Base-by-base conservation (phyloP, 352 stramenopile genomes). In the Elongisporangium senticosum region DNA sequence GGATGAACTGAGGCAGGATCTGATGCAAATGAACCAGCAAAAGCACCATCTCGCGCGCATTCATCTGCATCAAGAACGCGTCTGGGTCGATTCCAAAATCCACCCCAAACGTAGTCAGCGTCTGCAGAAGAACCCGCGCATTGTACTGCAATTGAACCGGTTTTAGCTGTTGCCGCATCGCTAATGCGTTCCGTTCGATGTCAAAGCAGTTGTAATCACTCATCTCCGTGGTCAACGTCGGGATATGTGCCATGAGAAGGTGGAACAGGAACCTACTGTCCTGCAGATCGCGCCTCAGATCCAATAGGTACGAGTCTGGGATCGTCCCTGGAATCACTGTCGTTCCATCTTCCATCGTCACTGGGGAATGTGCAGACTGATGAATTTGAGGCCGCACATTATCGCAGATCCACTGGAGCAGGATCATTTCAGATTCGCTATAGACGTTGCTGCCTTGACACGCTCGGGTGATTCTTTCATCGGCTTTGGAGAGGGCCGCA, bases 341-440 rank as follows among this genome's bases (percentile, higher is more conserved):
- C 33, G 33, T 43, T 17, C 33, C 33, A 4, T 43, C 33, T 26
- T 77, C 67, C 0, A 58, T 53, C 7, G 74, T 61, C 1, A 71
- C 39, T 7, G 50, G 13, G 0, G 47, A 54, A 11, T 61, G 63
- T 62, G 17, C 47, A 61, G 39, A 23, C 55, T 37, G 26, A 5
- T 14, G 19, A 15, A 54, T 11, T 19, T 59, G 49, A 19, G 40
- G 24, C 10, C 65, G 72, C 22, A 95, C 61, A 51, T 90, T 75
- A 52, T 94, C 86, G 10, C 78, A 87, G 7, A 97, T 61, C 94
- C 94, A 98, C 58, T 96, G 84, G 2, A 98, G 61, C 2, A 98
- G 56, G 20, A 98, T 80, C 68, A 93, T 86, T 56, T 98, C 94
- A 2, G 84, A 71, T 28, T 97, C 83, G 26, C 86, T 96, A 61